Evolutionary conservation across 768 basidiomycete species (phyloP), one percentile per base, ranked within the genome.

Genomic region (Suillus spraguei): DNA sequence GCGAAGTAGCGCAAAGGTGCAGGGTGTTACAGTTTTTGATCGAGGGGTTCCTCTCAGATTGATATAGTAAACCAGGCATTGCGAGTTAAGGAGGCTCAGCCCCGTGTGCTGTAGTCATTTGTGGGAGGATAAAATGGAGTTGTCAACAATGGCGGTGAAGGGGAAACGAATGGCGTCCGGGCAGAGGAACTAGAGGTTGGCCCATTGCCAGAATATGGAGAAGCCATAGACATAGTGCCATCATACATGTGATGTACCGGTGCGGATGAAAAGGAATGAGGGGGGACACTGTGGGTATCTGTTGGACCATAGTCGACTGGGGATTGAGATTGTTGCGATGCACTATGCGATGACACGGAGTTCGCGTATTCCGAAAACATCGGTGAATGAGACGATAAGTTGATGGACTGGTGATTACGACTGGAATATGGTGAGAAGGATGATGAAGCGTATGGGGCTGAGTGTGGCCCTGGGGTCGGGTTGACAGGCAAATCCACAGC

Each of bases 91-190:
- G 68, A 47, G 63, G 33, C 50, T 50, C 65, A 35, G 53, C 54
- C 58, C 60, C 46, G 42, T 59, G 65, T 10, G 61, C 36, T 32
- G 56, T 60, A 46, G 64, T 44, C 52, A 55, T 59, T 32, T 62
- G 60, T 54, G 16, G 65, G 32, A 22, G 77, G 73, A 54, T 76
- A 71, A 64, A 76, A 78, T 24, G 75, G 68, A 32, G 74, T 70
- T 17, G 71, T 72, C 38, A 71, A 62, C 36, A 73, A 60, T 47
- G 74, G 72, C 11, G 69, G 73, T 7, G 74, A 74, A 10, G 67
- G 64, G 4, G 70, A 64, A 42, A 54, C 60, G 44, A 69, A 69
- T 38, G 67, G 56, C 7, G 61, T 59, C 13, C 68, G 59, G 7
- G 59, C 38, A 47, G 61, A 42, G 42, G 61, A 36, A 47, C 60